Conservation (phyloP, 1,284 basidiomycete species). For the Somion occarium region DNA sequence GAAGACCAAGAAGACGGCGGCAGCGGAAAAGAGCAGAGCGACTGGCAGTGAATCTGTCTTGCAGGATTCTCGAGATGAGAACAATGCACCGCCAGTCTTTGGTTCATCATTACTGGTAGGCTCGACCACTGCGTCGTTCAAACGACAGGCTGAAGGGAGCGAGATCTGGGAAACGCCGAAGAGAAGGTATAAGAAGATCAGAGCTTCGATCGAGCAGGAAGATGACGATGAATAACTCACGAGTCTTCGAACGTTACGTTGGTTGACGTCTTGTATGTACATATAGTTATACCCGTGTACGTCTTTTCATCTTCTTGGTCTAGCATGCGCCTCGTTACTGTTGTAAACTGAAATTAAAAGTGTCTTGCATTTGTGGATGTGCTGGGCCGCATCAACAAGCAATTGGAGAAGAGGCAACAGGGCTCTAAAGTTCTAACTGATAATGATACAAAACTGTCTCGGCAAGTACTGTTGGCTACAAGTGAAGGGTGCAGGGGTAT, state of each 20-base stretch:
- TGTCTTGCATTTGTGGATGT: too few species aligned
- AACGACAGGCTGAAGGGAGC: background rate
- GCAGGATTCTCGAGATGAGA: background rate
- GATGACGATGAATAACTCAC: background rate
- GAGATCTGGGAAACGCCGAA: background rate
- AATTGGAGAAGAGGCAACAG: too few species aligned
- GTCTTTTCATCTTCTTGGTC: background rate
- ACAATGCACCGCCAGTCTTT: background rate
- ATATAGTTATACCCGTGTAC: background rate
- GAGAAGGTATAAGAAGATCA: background rate
- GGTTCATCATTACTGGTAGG: background rate
- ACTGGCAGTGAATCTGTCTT: background rate
- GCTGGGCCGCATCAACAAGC: too few species aligned
- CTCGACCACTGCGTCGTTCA: background rate
- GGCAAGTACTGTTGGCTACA: too few species aligned
- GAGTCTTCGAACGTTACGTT: too few species aligned
- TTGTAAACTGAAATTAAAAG: too few species aligned
- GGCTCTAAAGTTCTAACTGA: too few species aligned
- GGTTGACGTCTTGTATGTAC: too few species aligned
- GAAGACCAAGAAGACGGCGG: constrained; percentile 28
- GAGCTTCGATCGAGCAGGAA: background rate
- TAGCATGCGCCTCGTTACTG: too few species aligned
- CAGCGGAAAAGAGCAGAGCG: background rate
- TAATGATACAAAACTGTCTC: too few species aligned
- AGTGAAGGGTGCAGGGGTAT: background rate